Percentiles rank a stretch among this genome's conserved stretches.
Conservation (phyloP, 31 red algal genomes). For the Odonthalia washingtoniensis region DNA sequence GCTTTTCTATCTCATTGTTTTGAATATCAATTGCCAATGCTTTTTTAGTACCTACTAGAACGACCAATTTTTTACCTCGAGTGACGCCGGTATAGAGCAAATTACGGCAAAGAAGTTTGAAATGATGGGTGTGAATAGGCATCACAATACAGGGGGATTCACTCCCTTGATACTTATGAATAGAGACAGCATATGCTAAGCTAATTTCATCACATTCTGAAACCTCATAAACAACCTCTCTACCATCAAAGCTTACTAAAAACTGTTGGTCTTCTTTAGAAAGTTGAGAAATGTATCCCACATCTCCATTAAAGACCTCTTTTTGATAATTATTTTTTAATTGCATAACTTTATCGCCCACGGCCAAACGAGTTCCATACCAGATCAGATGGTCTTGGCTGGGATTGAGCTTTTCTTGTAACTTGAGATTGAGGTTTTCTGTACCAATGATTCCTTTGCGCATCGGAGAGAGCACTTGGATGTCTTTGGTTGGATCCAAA, state of each 20-base stretch:
- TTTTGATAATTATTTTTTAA: slow-evolving; percentile 59
- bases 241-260: slow-evolving; percentile 24
- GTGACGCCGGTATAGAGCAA: slow-evolving; percentile 64
- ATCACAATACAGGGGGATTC: slow-evolving; percentile 64
- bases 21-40: background rate
- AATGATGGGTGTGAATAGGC: slow-evolving; percentile 41
- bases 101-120: slow-evolving; percentile 50
- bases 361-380: background rate
- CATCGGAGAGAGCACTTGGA: slow-evolving; percentile 19
- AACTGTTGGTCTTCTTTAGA: slow-evolving; percentile 10
- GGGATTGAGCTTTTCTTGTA: slow-evolving; percentile 45
- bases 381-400: slow-evolving; percentile 41
- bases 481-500: slow-evolving; percentile 13
- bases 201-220: slow-evolving; percentile 30
- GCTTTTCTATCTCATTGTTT: background rate
- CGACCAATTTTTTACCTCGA: slow-evolving; percentile 40
- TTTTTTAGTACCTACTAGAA: slow-evolving; percentile 37
- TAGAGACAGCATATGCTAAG: slow-evolving; percentile 64
- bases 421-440: slow-evolving; percentile 32
- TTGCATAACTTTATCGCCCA: slow-evolving; percentile 70
- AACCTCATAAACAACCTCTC: slow-evolving; percentile 27
- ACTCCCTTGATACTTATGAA: slow-evolving; percentile 67
- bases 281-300: slow-evolving; percentile 45
- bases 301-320: slow-evolving; percentile 73
- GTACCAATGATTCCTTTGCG: slow-evolving; percentile 13